Evolutionary conservation across 345 rosid genomes (phyloP), one percentile per base, ranked within the genome.

Genomic region (Angophora floribunda): DNA sequence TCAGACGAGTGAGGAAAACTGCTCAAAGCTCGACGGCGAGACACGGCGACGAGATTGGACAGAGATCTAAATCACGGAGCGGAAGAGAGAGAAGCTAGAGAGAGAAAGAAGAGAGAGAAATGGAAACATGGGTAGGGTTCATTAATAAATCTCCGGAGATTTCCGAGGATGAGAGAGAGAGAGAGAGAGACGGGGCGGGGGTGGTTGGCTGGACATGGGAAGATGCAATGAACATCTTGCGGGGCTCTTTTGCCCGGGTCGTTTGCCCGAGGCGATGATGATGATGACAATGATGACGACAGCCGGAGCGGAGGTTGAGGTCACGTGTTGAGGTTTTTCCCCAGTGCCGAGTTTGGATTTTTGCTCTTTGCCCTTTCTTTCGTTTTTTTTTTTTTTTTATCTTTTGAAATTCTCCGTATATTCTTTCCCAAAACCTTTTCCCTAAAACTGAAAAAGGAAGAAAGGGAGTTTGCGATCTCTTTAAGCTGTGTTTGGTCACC

Each of bases 371-470:
- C 13, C 16, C 14, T 13, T 51, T 51, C 9, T 49, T 49, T 7
- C 50, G 9, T 26, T 9, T 30, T 4, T 7, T 67, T 30, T 67
- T 2, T 3, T 22, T 11, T 32, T 4, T 16, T 7, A 15, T 67
- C 41, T 32, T 32, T 30, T 65, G 32, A 17, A 12, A 4, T 15
- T 65, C 9, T n/a, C 75, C 75, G 17, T 19, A 30, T 65, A 30
- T 14, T 65, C 75, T 65, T n/a, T 65, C 10, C 11, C 9, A 53
- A 19, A 7, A 17, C 41, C 41, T 36, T 36, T 36, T 36, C 53
- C 53, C 16, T 6, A 2, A 12, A 12, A 12, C 12, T 0, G 0
- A 7, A n/a, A 0, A 13, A 13, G 8, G 36, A 8, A 8, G 6
- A 28, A 30, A n/a, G 36, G 36, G 17, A 12, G 0, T n/a, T 65